phyloP scores from a whole-genome alignment of 2,329 filamentous ascomycete species.

The Clarireedia sp. region DNA sequence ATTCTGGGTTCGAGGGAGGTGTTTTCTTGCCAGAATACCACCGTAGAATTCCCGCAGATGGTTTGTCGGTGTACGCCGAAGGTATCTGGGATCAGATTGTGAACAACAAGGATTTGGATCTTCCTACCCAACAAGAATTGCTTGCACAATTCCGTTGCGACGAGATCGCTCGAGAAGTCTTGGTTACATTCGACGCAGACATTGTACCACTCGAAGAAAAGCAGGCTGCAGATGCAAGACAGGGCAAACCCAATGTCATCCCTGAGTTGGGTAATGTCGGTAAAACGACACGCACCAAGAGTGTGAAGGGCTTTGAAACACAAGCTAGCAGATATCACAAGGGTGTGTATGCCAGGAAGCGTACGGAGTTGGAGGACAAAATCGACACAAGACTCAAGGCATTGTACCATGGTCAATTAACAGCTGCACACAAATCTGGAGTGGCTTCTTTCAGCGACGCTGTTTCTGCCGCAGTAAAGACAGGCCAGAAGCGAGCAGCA shows the following conservation, averaged over 20 bases:
- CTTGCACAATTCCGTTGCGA: constrained; percentile 96
- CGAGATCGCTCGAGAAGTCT: constrained; percentile 86
- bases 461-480: constrained; percentile 79
- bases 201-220: constrained; percentile 79
- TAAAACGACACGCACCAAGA: constrained; percentile 60
- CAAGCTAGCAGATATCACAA: constrained; percentile 96
- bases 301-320: constrained; percentile 76
- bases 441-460: constrained; percentile 79
- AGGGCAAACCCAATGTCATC: constrained; percentile 68
- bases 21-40: constrained; percentile 94
- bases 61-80: constrained; percentile 89
- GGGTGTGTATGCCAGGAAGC: constrained; percentile 82
- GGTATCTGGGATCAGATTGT: constrained; percentile 98
- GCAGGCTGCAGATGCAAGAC: constrained; percentile 64
- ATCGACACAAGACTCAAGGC: constrained; percentile 82
- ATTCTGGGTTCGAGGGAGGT: constrained; percentile 68
- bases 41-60: constrained; percentile 88
- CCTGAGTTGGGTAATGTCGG: constrained; percentile 67
- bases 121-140: constrained; percentile 94
- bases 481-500: constrained; percentile 83
- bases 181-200: constrained; percentile 73
- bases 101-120: constrained; percentile 94
- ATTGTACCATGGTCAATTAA: constrained; percentile 81
- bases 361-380: constrained; percentile 75
- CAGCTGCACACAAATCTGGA: constrained; percentile 81